Percentiles rank a stretch among this genome's conserved stretches.
phyloP scores from a whole-genome alignment of 2,329 filamentous ascomycete genomes.

The Penicillium sp. region DNA sequence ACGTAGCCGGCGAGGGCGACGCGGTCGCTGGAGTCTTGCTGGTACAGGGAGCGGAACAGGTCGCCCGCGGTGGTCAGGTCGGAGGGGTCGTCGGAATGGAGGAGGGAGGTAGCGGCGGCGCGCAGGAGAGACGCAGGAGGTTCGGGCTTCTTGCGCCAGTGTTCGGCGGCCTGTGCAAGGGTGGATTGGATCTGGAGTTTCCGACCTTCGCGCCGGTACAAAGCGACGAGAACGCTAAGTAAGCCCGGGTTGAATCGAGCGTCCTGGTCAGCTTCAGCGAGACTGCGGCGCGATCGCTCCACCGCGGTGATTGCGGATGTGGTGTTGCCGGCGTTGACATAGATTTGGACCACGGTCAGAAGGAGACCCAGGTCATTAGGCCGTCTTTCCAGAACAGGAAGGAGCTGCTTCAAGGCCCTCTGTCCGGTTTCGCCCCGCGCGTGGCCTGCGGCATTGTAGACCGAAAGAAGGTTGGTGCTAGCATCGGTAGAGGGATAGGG shows the following conservation, averaged over 20 bases:
- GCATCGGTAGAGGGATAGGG: slow-evolving; percentile 49
- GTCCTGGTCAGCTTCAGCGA: slow-evolving; percentile 61
- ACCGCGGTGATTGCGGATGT: slow-evolving; percentile 70
- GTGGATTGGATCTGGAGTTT: slow-evolving; percentile 67
- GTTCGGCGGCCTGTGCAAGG: slow-evolving; percentile 70
- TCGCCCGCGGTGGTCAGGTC: slow-evolving; percentile 67
- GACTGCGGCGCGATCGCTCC: slow-evolving; percentile 66
- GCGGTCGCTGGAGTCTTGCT: slow-evolving; percentile 60
- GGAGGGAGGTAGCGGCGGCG: slow-evolving; percentile 75
- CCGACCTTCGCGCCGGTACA: slow-evolving; percentile 73
- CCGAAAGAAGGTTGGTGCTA: slow-evolving; percentile 54
- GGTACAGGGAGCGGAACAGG: slow-evolving; percentile 71
- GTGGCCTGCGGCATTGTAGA: slow-evolving; percentile 70
- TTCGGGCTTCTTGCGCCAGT: slow-evolving; percentile 68
- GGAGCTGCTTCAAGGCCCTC: slow-evolving; percentile 63
- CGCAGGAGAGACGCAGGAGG: slow-evolving; percentile 64
- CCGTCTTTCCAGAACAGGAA: slow-evolving; percentile 65
- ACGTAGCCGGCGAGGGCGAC: slow-evolving; percentile 77
- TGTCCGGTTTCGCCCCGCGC: slow-evolving; percentile 57
- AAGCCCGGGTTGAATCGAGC: slow-evolving; percentile 80
- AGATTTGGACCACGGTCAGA: slow-evolving; percentile 75
- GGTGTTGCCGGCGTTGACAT: slow-evolving; percentile 66
- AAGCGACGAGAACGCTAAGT: slow-evolving; percentile 70
- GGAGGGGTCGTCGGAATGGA: slow-evolving; percentile 65
- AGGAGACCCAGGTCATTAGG: slow-evolving; percentile 76